Base-by-base conservation (phyloP, 1,139 yeast genomes). In the Debaryomycetaceae sp. region DNA sequence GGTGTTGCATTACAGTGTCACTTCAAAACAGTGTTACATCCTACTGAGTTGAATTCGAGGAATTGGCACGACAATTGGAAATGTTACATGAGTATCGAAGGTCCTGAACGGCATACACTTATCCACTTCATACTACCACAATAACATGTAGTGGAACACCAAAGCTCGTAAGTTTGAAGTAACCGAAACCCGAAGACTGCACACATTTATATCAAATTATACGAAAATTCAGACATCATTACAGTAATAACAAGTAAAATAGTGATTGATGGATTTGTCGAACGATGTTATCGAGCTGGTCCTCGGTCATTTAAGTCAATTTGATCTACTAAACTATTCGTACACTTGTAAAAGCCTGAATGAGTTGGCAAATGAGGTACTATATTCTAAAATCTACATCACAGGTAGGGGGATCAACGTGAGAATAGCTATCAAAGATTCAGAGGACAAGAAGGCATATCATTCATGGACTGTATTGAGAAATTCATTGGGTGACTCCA, bases 331-430 rank as follows among this genome's bases (percentile, higher is more conserved):
- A 2, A 28, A 18, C 17, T 35, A 41, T 9, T 19, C 36, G 14
- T 36, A 34, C 15, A 40, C 44, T 6, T 43, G 47, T 31, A 38
- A 34, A 30, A 17, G 24, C 7, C 35, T 37, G 31, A 16, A 37
- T 36, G 11, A 8, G 2, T 17, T 42, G 13, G 36, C 41, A 24
- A 35, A 18, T 6, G 33, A 24, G 26, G 19, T 6, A n/a, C 31
- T 46, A 18, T 47, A 47, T 30, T 28, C 39, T 17, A 42, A 36
- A 24, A 37, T 47, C 22, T 47, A 43, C 36, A 46, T 47, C 18
- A 44, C 45, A 5, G 42, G 36, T 17, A 38, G 32, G 19, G 22
- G 18, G 9, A 33, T 17, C 13, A 32, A 18, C 3, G 13, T 32
- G 8, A 32, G 17, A 24, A 26, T 16, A 14, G 32, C 32, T 13